Base-by-base conservation (phyloP, 257 asterid genomes). In the Nicotiana sylvestris region DNA sequence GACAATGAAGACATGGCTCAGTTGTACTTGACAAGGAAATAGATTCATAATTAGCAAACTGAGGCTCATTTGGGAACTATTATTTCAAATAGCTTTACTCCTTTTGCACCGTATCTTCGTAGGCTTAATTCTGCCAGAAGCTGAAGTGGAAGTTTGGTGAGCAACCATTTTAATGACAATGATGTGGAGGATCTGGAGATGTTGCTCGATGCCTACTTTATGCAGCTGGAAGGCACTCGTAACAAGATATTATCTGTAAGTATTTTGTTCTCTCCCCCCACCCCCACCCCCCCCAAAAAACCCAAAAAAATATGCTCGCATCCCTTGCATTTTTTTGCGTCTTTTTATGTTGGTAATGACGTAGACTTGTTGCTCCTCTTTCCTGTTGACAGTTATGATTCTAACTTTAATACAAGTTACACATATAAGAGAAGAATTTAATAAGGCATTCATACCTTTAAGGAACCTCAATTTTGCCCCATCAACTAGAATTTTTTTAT, bases 131-230 rank as follows among this genome's bases (percentile, higher is more conserved):
- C 98, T 66, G 70, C 86, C 77, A 91, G 92, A 87, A 94, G 98
- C 77, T 90, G 92, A 85, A 94, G 98, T 83, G 97, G 93, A 58
- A 93, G 97, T 86, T 81, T 93, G 78, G 87, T 88, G 66, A 90
- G 97, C 92, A 92, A 91, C 88, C 87, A 88, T 86, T 85, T 79
- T 9, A 87, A 93, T 84, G 94, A 89, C 81, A 70, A 90, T 78
- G 97, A 96, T 83, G 99, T 96, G 77, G 99, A 96, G 88, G 99
- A 96, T 88, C 88, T 96, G 12, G 99, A 96, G 83, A 96, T 96
- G 99, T 87, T 96, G 92, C 98, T 96, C 4, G 99, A 96, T 87
- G 98, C 99, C 83, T 96, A 96, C 87, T 96, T 96, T 91, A 89
- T 92, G 94, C 99, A 96, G 87, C 83, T 96, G 88, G 99, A 94